Conservation (phyloP, 2,329 filamentous ascomycete genomes). For the Trichoderma lentiforme region DNA sequence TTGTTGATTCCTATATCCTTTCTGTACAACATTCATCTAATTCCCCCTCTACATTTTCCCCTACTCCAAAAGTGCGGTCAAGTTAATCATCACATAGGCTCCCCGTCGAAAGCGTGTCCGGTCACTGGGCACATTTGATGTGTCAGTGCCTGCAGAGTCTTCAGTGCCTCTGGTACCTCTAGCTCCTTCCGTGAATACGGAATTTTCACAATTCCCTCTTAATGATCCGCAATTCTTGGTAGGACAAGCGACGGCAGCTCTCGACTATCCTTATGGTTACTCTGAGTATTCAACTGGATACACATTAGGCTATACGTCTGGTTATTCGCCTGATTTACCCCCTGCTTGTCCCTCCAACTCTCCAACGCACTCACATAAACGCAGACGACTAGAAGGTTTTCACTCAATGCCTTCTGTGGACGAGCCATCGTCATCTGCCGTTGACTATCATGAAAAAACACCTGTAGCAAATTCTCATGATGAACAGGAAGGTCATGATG, state of each 20-base stretch:
- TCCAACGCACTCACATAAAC: slow-evolving; percentile 32
- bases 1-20: not conserved
- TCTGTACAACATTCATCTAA: not conserved
- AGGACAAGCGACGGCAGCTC: slow-evolving; percentile 30
- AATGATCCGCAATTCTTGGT: slow-evolving; percentile 28
- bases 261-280: slow-evolving; percentile 25
- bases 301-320: not conserved
- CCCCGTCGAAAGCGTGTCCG: slow-evolving; percentile 31
- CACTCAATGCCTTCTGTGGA: slow-evolving; percentile 29
- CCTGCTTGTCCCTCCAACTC: slow-evolving; percentile 26
- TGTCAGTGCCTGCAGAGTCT: slow-evolving; percentile 22
- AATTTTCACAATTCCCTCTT: slow-evolving; percentile 26
- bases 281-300: not conserved
- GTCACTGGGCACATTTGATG: slow-evolving; percentile 26
- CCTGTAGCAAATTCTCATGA: slow-evolving; percentile 23
- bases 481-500: slow-evolving; percentile 21
- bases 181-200: slow-evolving; percentile 24
- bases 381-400: slow-evolving; percentile 30
- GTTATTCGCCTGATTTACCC: not conserved
- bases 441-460: slow-evolving; percentile 33
- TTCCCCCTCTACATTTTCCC: not conserved
- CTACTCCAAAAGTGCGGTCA: slow-evolving; percentile 29
- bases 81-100: slow-evolving; percentile 39
- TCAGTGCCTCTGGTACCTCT: slow-evolving; percentile 22
- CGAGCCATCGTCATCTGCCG: slow-evolving; percentile 23